phyloP scores from a whole-genome alignment of 495 filamentous ascomycete species.

The Talaromyces adpressus region DNA sequence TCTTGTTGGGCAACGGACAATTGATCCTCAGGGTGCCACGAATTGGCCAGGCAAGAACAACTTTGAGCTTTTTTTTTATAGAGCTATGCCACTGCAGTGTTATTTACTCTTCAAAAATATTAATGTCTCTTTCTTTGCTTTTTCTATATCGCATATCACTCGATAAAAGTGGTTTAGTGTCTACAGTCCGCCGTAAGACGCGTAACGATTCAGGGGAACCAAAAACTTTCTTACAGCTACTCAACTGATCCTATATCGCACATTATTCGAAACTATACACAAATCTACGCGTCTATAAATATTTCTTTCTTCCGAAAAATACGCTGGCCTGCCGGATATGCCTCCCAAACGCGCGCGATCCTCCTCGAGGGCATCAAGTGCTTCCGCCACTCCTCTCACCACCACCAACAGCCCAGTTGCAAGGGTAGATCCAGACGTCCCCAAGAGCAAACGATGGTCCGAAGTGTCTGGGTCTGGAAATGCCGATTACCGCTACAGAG shows the following conservation, averaged over 20 bases:
- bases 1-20: no score
- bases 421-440: background rate
- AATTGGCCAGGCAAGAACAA: no score
- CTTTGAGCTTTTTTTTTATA: no score
- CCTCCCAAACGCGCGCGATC: background rate
- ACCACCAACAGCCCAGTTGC: background rate
- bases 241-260: background rate
- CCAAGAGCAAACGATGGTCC: constrained; percentile 29
- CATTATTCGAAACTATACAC: background rate
- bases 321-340: background rate
- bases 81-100: no score
- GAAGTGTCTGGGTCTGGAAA: constrained; percentile 34
- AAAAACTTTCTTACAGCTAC: background rate
- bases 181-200: background rate
- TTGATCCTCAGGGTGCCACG: no score
- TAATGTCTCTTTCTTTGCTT: background rate
- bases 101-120: no score
- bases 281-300: background rate
- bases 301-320: background rate
- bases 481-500: constrained; percentile 22
- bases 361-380: background rate
- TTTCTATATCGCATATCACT: background rate
- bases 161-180: background rate
- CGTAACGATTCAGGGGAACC: background rate
- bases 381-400: background rate